Conservation (phyloP, 2,329 filamentous ascomycete species). For the Fusarium globosum region DNA sequence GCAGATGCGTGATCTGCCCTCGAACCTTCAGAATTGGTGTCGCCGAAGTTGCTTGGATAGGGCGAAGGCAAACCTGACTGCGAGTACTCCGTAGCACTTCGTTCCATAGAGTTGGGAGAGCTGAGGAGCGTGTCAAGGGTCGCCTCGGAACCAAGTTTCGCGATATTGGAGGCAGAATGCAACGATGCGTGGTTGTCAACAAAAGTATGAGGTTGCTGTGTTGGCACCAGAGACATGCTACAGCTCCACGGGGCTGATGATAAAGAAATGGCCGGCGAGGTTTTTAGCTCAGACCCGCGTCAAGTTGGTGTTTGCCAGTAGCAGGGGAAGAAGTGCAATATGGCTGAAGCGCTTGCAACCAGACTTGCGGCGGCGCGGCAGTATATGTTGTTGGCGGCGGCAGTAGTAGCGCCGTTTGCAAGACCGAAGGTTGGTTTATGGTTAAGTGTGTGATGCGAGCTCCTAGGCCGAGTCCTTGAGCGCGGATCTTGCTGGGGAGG, state of each 20-base stretch:
- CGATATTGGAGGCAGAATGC: slow-evolving; percentile 33
- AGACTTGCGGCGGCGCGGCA: slow-evolving; percentile 50
- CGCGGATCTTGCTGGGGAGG: slow-evolving; percentile 49
- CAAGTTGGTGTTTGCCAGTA: slow-evolving; percentile 46
- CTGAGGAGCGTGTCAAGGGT: slow-evolving; percentile 43
- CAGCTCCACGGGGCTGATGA: slow-evolving; percentile 46
- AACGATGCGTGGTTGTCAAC: slow-evolving; percentile 43
- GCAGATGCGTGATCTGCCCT: slow-evolving; percentile 92
- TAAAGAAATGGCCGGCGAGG: slow-evolving; percentile 46
- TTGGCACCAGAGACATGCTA: slow-evolving; percentile 51
- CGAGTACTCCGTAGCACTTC: slow-evolving; percentile 78
- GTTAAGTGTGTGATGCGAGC: slow-evolving; percentile 49
- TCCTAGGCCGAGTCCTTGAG: slow-evolving; percentile 49
- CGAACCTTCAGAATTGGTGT: slow-evolving; percentile 85
- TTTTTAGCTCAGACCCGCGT: slow-evolving; percentile 51
- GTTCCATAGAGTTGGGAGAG: slow-evolving; percentile 63
- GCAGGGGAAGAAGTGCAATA: slow-evolving; percentile 44
- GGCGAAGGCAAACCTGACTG: slow-evolving; percentile 88
- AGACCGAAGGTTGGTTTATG: slow-evolving; percentile 47
- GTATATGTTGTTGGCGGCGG: slow-evolving; percentile 52
- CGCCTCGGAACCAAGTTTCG: slow-evolving; percentile 43
- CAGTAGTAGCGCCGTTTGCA: slow-evolving; percentile 49
- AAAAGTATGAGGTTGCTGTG: slow-evolving; percentile 49
- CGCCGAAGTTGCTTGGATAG: slow-evolving; percentile 73
- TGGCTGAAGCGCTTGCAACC: slow-evolving; percentile 47